phyloP scores from a whole-genome alignment of 2,329 filamentous ascomycete species.

The Verticillium tricorpus region DNA sequence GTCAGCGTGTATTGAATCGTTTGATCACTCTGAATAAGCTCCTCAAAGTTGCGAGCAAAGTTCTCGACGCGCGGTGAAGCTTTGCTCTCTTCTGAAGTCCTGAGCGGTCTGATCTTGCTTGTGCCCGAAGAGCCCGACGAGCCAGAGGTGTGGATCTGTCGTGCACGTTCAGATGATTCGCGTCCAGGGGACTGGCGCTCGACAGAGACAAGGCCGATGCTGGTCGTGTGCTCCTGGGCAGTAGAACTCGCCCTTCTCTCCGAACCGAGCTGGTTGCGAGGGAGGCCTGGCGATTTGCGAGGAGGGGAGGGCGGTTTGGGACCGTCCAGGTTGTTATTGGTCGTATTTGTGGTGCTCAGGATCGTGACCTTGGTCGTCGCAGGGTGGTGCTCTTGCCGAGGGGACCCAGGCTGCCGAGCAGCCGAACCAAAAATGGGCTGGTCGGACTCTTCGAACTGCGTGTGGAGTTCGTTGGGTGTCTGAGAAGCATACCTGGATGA shows the following conservation, averaged over 20 bases:
- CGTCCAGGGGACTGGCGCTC: conserved; percentile 22
- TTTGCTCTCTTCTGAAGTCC: conserved; percentile 54
- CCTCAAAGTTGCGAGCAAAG: conserved; percentile 67
- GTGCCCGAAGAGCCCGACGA: conserved; percentile 47
- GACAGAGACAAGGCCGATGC: conserved; percentile 33
- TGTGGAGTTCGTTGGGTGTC: conserved; percentile 8
- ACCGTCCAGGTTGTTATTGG: conserved; percentile 25
- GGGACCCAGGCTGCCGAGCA: conserved; percentile 13
- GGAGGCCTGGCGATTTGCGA: conserved; percentile 20
- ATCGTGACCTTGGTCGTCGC: conserved; percentile 29
- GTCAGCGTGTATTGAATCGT: conserved; percentile 81
- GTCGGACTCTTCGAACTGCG: conserved; percentile 2
- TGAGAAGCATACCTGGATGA: background rate
- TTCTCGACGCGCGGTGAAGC: conserved; percentile 45
- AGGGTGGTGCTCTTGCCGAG: conserved; percentile 13
- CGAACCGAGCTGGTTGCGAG: conserved; percentile 1
- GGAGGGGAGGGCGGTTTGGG: conserved; percentile 25
- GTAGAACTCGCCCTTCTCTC: background rate
- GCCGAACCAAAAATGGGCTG: conserved; percentile 18
- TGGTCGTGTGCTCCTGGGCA: conserved; percentile 9
- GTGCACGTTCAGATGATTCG: conserved; percentile 16
- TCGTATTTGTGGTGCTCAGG: conserved; percentile 22
- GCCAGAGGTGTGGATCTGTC: conserved; percentile 41
- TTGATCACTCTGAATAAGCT: conserved; percentile 76
- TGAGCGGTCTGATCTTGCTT: conserved; percentile 46